Base-by-base conservation (phyloP, 225 moss, liverwort and hornwort species). In the Polytrichum formosum region DNA sequence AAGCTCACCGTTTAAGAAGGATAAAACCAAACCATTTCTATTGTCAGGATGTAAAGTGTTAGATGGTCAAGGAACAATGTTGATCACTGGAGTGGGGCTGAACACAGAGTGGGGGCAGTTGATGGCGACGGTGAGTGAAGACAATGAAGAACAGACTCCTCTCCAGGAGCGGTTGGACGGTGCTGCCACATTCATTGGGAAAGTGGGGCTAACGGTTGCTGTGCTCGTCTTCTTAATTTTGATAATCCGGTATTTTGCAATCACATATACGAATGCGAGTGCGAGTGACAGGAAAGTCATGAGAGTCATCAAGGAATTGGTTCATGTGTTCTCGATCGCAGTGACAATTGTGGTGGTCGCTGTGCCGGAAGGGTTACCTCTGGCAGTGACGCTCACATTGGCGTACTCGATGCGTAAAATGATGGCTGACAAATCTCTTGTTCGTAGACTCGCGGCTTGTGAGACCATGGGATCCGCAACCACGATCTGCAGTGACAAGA, bases 101-200 rank as follows among this genome's bases (percentile, higher is more conserved):
- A 56, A 87, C 60, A 90, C 90, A 4, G 90, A 87, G 55, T 90
- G 96, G 96, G 75, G 96, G 58, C 84, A 89, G 74, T 77, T 93
- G 0, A 93, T 96, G 96, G 85, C 92, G 25, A 80, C 89, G 35
- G 66, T 96, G 5, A 83, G 80, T 67, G 56, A 85, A 17, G 92
- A 96, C 18, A 93, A 83, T 37, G 90, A 75, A 7, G 92, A 92
- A 59, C 91, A 93, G 71, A 96, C 96, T 31, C 93, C 96, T 46
- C 74, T 96, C 5, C 93, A 96, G 84, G 96, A 93, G 35, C 81
- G 93, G 17, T 62, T 96, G 27, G 93, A 93, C 63, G 93, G 96
- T 26, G 89, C 84, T 7, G 96, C 96, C 16, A 93, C 89, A 6
- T 78, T 96, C 67, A 93, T 96, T 22, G 96, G 96, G 6, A 87